phyloP scores from a whole-genome alignment of 176 grass and related monocot species.

The Alloteropsis semialata region DNA sequence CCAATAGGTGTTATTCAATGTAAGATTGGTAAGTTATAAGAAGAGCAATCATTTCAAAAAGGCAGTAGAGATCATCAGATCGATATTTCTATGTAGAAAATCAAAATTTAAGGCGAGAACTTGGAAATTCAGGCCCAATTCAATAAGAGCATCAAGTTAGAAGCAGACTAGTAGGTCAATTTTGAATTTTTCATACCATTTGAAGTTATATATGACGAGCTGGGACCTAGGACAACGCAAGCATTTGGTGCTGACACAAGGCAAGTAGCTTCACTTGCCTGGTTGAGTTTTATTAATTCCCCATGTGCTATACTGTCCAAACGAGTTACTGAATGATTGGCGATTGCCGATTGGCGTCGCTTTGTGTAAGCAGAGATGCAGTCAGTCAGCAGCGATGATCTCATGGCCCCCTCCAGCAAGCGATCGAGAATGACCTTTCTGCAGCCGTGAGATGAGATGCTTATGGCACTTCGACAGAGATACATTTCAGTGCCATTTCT shows the following conservation, averaged over 20 bases:
- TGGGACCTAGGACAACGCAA: neutral
- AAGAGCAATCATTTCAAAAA: too few species aligned
- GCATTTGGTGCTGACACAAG: neutral
- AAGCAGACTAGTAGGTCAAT: neutral
- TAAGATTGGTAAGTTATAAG: too few species aligned
- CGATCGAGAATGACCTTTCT: neutral
- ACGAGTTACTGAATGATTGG: neutral
- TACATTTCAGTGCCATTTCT: neutral
- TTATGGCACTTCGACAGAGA: neutral
- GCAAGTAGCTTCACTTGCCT: neutral
- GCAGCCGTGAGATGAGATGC: neutral
- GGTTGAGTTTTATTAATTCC: neutral
- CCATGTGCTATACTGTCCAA: neutral
- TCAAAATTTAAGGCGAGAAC: too few species aligned
- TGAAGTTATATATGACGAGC: too few species aligned
- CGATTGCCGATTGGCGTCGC: too few species aligned
- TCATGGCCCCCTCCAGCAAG: neutral
- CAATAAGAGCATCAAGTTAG: neutral
- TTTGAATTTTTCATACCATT: too few species aligned
- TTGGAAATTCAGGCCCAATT: neutral
- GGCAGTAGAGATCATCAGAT: too few species aligned
- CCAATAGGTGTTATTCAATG: too few species aligned
- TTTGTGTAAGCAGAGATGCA: neutral
- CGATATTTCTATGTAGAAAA: too few species aligned
- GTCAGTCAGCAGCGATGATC: neutral